phyloP scores from a whole-genome alignment of 768 basidiomycete species.

The Lentinula guzmanii region DNA sequence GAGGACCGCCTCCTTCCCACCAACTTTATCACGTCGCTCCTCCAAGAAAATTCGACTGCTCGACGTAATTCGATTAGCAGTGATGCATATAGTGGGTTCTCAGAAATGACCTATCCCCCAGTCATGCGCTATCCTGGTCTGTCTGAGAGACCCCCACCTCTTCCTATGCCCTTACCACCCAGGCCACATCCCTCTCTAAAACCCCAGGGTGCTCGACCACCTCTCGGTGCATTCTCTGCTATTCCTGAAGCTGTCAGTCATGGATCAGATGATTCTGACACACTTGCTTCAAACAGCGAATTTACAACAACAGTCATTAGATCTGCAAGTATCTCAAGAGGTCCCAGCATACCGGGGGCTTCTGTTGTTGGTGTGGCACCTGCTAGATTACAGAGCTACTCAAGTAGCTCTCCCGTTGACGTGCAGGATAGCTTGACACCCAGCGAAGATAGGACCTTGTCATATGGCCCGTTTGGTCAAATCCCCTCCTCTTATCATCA shows the following conservation, averaged over 20 bases:
- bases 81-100: conserved; percentile 42
- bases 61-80: conserved; percentile 17
- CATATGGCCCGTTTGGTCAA: background rate
- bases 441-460: conserved; percentile 1
- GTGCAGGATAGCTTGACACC: background rate
- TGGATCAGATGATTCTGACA: conserved; percentile 32
- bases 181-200: conserved; percentile 11
- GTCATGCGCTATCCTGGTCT: conserved; percentile 16
- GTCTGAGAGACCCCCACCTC: conserved; percentile 6
- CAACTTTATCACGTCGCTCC: conserved; percentile 53
- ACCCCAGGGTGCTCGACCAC: conserved; percentile 20
- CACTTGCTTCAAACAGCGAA: conserved; percentile 27
- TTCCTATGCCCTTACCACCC: conserved; percentile 8
- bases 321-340: conserved; percentile 19
- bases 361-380: conserved; percentile 27
- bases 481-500: background rate
- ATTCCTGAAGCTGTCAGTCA: conserved; percentile 19
- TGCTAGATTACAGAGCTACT: conserved; percentile 22
- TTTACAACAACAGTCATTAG: conserved; percentile 14
- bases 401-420: conserved; percentile 8
- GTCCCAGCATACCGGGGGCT: conserved; percentile 11
- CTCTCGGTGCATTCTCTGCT: conserved; percentile 29
- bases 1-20: conserved; percentile 57
- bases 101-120: conserved; percentile 53
- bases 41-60: conserved; percentile 29